Evolutionary conservation across 148 eudicot species (phyloP).

Genomic region (Agrostemma githago): DNA sequence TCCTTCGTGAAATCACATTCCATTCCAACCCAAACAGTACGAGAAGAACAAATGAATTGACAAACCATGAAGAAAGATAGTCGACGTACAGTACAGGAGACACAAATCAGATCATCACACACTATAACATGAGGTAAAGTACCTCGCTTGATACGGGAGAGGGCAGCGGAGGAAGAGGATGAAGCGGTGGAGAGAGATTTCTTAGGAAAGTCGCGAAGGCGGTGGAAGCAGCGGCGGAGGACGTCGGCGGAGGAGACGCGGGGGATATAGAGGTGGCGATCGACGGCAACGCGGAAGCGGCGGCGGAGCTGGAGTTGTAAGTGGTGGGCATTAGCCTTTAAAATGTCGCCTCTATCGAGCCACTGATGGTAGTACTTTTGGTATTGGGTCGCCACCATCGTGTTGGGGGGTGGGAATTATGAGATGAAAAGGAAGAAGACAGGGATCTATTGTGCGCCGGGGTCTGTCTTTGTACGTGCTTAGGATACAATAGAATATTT

Average conservation of each 20-base stretch:
- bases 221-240: conserved; percentile 13
- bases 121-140: not conserved
- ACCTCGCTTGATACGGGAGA: conserved; percentile 69
- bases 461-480: too few relatives aligned
- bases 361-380: conserved; percentile 29
- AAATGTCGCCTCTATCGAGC: conserved; percentile 40
- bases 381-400: conserved; percentile 25
- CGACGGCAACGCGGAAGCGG: conserved; percentile 52
- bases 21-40: too few relatives aligned
- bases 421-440: too few relatives aligned
- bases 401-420: too few relatives aligned
- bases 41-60: too few relatives aligned
- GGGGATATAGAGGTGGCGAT: conserved; percentile 37
- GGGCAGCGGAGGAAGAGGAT: conserved; percentile 40
- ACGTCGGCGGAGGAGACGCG: conserved; percentile 31
- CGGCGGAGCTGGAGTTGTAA: conserved; percentile 48
- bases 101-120: not conserved
- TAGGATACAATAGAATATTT: too few relatives aligned
- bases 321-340: conserved; percentile 38
- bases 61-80: too few relatives aligned
- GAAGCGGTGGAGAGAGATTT: conserved; percentile 35
- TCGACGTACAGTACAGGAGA: too few relatives aligned
- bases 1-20: too few relatives aligned
- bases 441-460: too few relatives aligned
- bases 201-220: not conserved